Evolutionary conservation across 495 filamentous ascomycete species (phyloP).

Genomic region (Daldinia grandis): DNA sequence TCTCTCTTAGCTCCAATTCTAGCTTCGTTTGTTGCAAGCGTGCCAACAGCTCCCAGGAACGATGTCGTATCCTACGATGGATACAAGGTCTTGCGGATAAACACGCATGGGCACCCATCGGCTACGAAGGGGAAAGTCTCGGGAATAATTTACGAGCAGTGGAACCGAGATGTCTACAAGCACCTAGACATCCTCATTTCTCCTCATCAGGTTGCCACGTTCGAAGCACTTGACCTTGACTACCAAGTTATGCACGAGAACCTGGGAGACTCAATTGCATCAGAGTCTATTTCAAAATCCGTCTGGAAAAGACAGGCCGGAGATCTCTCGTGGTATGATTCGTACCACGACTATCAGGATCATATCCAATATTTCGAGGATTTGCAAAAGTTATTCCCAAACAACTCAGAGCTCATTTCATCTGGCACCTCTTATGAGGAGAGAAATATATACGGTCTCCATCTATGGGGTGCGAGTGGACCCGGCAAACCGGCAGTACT

Average conservation of each 20-base stretch:
- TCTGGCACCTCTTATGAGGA: slow-evolving; percentile 56
- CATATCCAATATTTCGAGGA: slow-evolving; percentile 56
- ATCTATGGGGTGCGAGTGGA: slow-evolving; percentile 56
- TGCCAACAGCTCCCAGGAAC: slow-evolving; percentile 5
- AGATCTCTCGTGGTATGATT: slow-evolving; percentile 55
- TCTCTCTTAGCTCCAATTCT: not conserved
- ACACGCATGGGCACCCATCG: slow-evolving; percentile 34
- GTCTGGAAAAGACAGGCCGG: slow-evolving; percentile 18
- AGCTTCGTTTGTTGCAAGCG: not conserved
- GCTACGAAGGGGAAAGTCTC: slow-evolving; percentile 43
- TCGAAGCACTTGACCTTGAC: slow-evolving; percentile 47
- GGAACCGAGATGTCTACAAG: slow-evolving; percentile 43
- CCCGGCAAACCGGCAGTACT: slow-evolving; percentile 58
- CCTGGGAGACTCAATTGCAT: slow-evolving; percentile 52
- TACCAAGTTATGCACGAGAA: slow-evolving; percentile 54
- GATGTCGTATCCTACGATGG: slow-evolving; percentile 46
- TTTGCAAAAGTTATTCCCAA: slow-evolving; percentile 50
- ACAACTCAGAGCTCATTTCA: slow-evolving; percentile 55
- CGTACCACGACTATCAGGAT: slow-evolving; percentile 57
- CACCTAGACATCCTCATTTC: slow-evolving; percentile 52
- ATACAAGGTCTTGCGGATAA: slow-evolving; percentile 52
- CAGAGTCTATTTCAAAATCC: slow-evolving; percentile 36
- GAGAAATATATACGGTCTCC: slow-evolving; percentile 57
- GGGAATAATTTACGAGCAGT: slow-evolving; percentile 40
- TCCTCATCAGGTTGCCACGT: slow-evolving; percentile 45